Base-by-base conservation (phyloP, 768 basidiomycete species). In the Daedalea quercina region DNA sequence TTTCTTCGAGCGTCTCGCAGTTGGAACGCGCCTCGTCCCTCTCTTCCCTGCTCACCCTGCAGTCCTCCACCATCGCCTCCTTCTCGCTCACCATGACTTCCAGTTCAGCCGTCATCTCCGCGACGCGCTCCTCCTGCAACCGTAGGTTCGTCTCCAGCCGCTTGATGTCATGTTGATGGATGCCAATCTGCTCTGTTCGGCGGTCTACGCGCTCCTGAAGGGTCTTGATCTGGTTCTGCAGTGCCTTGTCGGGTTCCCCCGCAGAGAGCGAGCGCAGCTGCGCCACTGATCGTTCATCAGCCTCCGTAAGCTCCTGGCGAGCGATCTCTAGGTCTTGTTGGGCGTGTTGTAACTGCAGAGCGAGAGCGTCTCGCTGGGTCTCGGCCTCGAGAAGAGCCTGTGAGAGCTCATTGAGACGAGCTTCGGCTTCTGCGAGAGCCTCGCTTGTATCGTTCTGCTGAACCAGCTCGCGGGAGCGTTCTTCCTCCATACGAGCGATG, bases 51-150 rank as follows among this genome's bases (percentile, higher is more conserved):
- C 87, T 87, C 51, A 84, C 81, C 3, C 84, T 83, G 60, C 90
- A 91, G 62, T 92, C 90, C 56, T 90, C 88, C 0, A 91, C 79
- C 85, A 92, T 88, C 1, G 86, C 82, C 52, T 81, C 80, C 65
- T 85, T 88, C 71, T 90, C 79, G 3, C 80, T 76, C 20, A 69
- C 73, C 53, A 83, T 70, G 55, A 77, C 77, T 60, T 88, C 88
- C 53, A 89, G 65, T 59, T 92, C 90, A 17, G 63, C 66, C 2
- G 77, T 82, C 78, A 88, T 77, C 70, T 91, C 90, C 2, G 64
- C 66, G 35, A 90, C 66, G 7, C 86, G 75, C 24, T 91, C 89
- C 64, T 92, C 90, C 52, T 87, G 82, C 31, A 91, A 69, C 51
- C 75, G 74, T 47, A 85, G 63, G 58, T 92, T 92, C 51, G 82